Percentiles rank a stretch among this genome's conserved stretches.
These are phyloP conservation scores for Rosellinia necatrix DNA, from an alignment of 2,329 filamentous ascomycete species.

Conservation along the genomic window DNA sequence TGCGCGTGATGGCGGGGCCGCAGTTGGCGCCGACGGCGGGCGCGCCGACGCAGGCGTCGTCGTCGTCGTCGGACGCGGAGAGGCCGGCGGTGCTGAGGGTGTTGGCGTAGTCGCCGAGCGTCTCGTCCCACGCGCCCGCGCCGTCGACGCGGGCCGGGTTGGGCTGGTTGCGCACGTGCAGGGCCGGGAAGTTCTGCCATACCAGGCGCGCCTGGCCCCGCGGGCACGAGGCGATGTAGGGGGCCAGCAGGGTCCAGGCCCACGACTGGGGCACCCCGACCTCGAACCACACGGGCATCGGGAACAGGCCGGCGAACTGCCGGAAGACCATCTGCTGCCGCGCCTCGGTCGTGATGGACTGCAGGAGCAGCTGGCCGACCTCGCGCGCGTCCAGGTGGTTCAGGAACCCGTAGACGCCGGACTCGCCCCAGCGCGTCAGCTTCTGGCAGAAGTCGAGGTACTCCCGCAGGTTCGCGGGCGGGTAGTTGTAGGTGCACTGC, in stretches of 20 bases:
- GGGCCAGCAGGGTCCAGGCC: slow-evolving; percentile 81
- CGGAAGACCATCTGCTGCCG: slow-evolving; percentile 86
- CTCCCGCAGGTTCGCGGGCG: slow-evolving; percentile 73
- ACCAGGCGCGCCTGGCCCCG: slow-evolving; percentile 72
- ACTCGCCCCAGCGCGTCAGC: slow-evolving; percentile 72
- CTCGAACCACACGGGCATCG: slow-evolving; percentile 84
- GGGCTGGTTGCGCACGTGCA: slow-evolving; percentile 75
- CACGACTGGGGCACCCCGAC: slow-evolving; percentile 81
- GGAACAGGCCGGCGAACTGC: slow-evolving; percentile 78
- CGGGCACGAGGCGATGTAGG: slow-evolving; percentile 79
- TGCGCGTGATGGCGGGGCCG: slow-evolving; percentile 66
- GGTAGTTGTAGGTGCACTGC: slow-evolving; percentile 84
- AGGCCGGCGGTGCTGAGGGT: slow-evolving; percentile 56
- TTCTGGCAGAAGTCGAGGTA: slow-evolving; percentile 86
- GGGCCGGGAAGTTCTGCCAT: slow-evolving; percentile 83
- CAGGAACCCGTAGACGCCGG: slow-evolving; percentile 30
- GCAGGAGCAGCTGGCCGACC: slow-evolving; percentile 72
- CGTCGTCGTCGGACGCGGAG: too few species aligned
- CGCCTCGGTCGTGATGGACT: slow-evolving; percentile 78
- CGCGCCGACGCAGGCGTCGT: slow-evolving; percentile 62
- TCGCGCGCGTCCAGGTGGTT: slow-evolving; percentile 42
- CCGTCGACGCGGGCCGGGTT: slow-evolving; percentile 72
- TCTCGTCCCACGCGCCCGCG: slow-evolving; percentile 66
- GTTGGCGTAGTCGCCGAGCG: slow-evolving; percentile 61
- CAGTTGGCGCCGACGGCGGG: slow-evolving; percentile 62